Evolutionary conservation across 257 asterid species (phyloP).

Genomic region (Solanum habrochaites): DNA sequence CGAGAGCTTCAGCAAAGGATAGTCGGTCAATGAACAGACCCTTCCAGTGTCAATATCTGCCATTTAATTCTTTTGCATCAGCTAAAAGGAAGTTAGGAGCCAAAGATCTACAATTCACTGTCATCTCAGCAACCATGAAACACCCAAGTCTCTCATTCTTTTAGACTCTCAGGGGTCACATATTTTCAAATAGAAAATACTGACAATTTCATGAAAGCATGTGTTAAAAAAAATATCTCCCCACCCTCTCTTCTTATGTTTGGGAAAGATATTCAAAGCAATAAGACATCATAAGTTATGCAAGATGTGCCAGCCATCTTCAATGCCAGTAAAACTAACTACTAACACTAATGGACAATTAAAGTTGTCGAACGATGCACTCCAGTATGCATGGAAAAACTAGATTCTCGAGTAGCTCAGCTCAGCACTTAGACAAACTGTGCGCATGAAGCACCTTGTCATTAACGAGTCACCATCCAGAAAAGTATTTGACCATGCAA

Average conservation of each 20-base stretch:
- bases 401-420: background rate
- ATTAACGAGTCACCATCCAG: conserved; percentile 18
- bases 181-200: background rate
- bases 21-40: background rate
- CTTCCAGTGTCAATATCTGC: background rate
- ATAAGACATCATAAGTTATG: background rate
- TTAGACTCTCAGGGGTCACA: background rate
- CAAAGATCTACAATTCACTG: background rate
- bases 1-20: background rate
- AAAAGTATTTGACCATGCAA: background rate
- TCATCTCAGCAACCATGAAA: background rate
- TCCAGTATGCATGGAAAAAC: background rate
- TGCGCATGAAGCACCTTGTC: background rate
- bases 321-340: background rate
- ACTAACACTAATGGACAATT: background rate
- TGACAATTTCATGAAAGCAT: background rate
- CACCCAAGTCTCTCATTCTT: background rate
- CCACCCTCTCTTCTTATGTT: background rate
- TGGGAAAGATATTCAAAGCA: background rate
- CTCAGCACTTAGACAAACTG: background rate
- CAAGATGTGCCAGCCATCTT: background rate
- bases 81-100: background rate
- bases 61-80: background rate
- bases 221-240: background rate
- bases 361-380: background rate